phyloP scores from a whole-genome alignment of 2,329 filamentous ascomycete species.

The Lasiodiplodia gonubiensis region DNA sequence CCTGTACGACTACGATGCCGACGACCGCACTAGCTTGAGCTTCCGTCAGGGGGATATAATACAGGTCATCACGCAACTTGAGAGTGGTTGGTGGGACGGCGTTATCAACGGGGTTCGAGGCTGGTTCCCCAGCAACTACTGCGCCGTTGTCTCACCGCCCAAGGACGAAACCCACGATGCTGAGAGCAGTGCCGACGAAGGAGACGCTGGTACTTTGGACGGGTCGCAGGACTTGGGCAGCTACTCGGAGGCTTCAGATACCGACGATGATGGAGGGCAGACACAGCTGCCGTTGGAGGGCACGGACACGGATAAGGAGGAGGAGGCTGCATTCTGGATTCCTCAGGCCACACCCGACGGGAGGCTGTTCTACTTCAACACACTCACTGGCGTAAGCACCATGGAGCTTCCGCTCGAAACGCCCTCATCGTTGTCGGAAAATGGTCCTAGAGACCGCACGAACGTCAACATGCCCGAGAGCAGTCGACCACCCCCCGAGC shows the following conservation, averaged over 20 bases:
- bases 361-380: slow-evolving; percentile 96
- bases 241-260: slow-evolving; percentile 63
- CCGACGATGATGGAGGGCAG: slow-evolving; percentile 52
- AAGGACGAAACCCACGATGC: slow-evolving; percentile 70
- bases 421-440: slow-evolving; percentile 78
- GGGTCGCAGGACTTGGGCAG: slow-evolving; percentile 63
- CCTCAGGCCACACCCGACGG: slow-evolving; percentile 95
- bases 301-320: slow-evolving; percentile 67
- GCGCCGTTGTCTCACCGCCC: slow-evolving; percentile 78
- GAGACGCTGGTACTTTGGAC: slow-evolving; percentile 39
- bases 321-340: slow-evolving; percentile 96
- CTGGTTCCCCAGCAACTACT: slow-evolving; percentile 99
- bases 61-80: slow-evolving; percentile 95
- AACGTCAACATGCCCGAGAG: slow-evolving; percentile 89
- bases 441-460: slow-evolving; percentile 84
- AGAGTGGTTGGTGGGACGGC: slow-evolving; percentile 99
- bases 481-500: slow-evolving; percentile 85
- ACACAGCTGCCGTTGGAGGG: slow-evolving; percentile 72
- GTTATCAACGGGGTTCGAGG: slow-evolving; percentile 95
- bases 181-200: slow-evolving; percentile 54
- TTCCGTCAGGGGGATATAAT: slow-evolving; percentile 98
- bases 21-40: slow-evolving; percentile 94
- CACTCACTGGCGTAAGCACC: slow-evolving; percentile 90
- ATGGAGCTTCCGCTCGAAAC: slow-evolving; percentile 95
- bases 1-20: slow-evolving; percentile 96